These are phyloP conservation scores for Cladosporium sphaerospermum DNA, from an alignment of 2,329 filamentous ascomycete genomes.

Conservation along the genomic window DNA sequence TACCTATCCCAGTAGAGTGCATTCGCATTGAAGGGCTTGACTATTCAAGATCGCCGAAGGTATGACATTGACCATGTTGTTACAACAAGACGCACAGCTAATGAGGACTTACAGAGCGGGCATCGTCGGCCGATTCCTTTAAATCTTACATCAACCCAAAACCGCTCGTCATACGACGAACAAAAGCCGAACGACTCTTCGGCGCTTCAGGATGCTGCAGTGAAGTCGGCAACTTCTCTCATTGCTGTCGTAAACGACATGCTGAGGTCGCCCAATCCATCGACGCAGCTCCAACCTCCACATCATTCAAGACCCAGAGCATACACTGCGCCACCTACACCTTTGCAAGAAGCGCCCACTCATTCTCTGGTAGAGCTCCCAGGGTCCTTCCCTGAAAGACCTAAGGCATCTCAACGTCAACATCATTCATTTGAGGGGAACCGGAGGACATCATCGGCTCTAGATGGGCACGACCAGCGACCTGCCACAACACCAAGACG, in stretches of 20 bases:
- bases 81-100: too few relatives aligned
- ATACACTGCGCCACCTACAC: slow-evolving; percentile 34
- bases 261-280: slow-evolving; percentile 35
- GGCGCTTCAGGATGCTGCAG: slow-evolving; percentile 27
- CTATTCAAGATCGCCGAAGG: slow-evolving; percentile 17
- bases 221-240: slow-evolving; percentile 30
- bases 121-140: slow-evolving; percentile 23
- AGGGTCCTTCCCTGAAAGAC: slow-evolving; percentile 18
- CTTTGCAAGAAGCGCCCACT: slow-evolving; percentile 23
- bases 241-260: slow-evolving; percentile 39
- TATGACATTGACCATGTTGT: neutral
- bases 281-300: slow-evolving; percentile 26
- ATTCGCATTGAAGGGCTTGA: slow-evolving; percentile 25
- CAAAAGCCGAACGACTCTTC: slow-evolving; percentile 18
- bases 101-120: neutral
- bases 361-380: slow-evolving; percentile 24
- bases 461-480: neutral
- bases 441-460: neutral
- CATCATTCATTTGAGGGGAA: neutral
- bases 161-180: neutral
- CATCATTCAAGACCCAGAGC: slow-evolving; percentile 35
- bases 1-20: slow-evolving; percentile 31
- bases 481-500: neutral
- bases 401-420: neutral
- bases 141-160: slow-evolving; percentile 15